These are phyloP conservation scores for Telfairia occidentalis DNA, from an alignment of 331 rosid species.

Conservation along the genomic window DNA sequence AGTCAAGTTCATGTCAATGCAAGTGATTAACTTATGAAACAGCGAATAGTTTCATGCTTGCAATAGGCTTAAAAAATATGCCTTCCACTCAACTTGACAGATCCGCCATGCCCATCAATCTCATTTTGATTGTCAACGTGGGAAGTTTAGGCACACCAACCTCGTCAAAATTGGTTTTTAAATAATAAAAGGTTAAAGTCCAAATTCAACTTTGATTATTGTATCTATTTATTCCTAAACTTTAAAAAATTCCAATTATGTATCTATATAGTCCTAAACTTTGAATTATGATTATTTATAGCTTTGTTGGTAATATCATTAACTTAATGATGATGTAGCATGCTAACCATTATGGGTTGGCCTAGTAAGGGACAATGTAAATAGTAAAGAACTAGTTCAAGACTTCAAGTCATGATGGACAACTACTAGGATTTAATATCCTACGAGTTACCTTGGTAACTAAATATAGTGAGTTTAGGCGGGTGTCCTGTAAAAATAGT, in stretches of 20 bases:
- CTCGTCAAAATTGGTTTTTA: not conserved
- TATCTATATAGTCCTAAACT: not conserved
- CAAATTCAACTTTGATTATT: not conserved
- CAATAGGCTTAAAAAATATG: not conserved
- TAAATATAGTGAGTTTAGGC: no score
- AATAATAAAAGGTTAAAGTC: not conserved
- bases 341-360: no score
- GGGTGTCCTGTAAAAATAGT: no score
- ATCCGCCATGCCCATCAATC: not conserved
- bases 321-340: not conserved
- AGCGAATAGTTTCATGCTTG: not conserved
- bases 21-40: not conserved
- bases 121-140: conserved; percentile 5
- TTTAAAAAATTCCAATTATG: not conserved
- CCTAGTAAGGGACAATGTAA: no score
- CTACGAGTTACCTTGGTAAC: no score
- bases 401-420: no score
- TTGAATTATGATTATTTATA: not conserved
- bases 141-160: not conserved
- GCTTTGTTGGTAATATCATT: no score
- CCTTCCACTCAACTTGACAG: not conserved
- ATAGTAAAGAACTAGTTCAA: no score
- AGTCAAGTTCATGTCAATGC: not conserved
- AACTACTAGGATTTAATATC: no score
- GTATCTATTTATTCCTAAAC: not conserved